Percentiles rank a stretch among this genome's conserved stretches.
Evolutionary conservation across 2,329 filamentous ascomycete species (phyloP).

Genomic region (Ceratocystis variospora): DNA sequence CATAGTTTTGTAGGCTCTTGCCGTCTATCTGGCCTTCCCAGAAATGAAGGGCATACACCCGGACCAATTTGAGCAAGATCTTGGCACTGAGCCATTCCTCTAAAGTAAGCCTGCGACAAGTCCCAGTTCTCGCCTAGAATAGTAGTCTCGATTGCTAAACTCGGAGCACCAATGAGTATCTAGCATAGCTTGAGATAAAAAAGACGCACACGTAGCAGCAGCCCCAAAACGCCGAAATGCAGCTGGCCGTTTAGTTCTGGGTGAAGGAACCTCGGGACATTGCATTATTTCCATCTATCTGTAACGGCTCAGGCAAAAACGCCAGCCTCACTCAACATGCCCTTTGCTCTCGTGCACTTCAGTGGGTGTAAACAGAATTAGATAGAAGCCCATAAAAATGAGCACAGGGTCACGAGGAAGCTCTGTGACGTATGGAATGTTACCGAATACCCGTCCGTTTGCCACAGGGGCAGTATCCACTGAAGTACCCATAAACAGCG

Average conservation of each 20-base stretch:
- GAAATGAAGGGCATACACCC: neutral
- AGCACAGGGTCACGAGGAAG: neutral
- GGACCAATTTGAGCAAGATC: neutral
- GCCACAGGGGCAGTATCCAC: constrained; percentile 10
- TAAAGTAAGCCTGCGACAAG: neutral
- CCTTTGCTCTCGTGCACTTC: neutral
- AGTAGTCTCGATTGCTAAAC: neutral
- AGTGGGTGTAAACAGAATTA: neutral
- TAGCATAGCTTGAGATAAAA: neutral
- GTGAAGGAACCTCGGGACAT: neutral
- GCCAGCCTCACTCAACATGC: neutral
- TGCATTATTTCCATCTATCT: neutral
- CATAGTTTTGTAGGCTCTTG: neutral
- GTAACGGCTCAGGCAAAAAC: neutral
- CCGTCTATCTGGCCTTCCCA: neutral
- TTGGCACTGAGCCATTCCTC: neutral
- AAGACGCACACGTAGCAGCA: neutral
- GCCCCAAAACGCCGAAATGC: neutral
- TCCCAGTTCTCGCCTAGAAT: neutral
- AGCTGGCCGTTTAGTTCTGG: neutral
- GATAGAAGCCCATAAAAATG: neutral
- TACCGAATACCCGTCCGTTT: neutral
- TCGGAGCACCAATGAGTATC: neutral
- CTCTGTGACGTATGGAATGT: neutral
- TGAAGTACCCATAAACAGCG: neutral